A percentile compares a stretch with the other conserved stretches of the same genome.
phyloP scores from a whole-genome alignment of 1,284 basidiomycete genomes.

The Exobasidium cylindrosporum region DNA sequence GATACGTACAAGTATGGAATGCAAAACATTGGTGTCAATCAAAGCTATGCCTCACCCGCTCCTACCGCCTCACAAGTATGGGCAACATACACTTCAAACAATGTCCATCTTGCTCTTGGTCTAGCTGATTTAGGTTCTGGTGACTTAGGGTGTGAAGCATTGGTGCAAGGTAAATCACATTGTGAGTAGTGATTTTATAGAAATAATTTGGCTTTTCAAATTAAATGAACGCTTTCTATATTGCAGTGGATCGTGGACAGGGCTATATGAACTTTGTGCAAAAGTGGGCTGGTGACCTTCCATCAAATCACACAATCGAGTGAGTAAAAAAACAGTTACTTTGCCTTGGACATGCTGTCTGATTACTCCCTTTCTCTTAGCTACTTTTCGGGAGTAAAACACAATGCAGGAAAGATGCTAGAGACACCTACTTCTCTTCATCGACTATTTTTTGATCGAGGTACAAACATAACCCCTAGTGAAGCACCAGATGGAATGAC shows the following conservation, averaged over 20 bases:
- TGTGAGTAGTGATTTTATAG: slow-evolving; percentile 3
- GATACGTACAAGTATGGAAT: slow-evolving; percentile 3
- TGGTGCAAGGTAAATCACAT: slow-evolving; percentile 6
- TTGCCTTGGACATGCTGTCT: not conserved
- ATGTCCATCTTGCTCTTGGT: slow-evolving; percentile 5
- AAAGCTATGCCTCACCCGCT: not conserved
- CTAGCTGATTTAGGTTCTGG: slow-evolving; percentile 6
- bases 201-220: no score
- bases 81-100: not conserved
- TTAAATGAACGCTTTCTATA: no score
- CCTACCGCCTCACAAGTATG: slow-evolving; percentile 5
- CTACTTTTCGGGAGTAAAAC: slow-evolving; percentile 1
- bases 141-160: not conserved
- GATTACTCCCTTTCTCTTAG: not conserved
- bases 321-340: no score
- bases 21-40: not conserved
- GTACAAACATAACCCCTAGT: not conserved
- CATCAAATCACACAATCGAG: slow-evolving; percentile 1
- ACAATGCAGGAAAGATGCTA: slow-evolving; percentile 10
- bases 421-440: not conserved
- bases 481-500: not conserved
- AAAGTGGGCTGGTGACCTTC: not conserved
- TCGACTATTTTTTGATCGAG: slow-evolving; percentile 7
- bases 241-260: slow-evolving; percentile 4
- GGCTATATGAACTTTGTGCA: slow-evolving; percentile 5